A percentile compares a stretch with the other conserved stretches of the same genome.
These are phyloP conservation scores for Candida boidinii DNA, from an alignment of 805 yeast genomes.

Conservation along the genomic window DNA sequence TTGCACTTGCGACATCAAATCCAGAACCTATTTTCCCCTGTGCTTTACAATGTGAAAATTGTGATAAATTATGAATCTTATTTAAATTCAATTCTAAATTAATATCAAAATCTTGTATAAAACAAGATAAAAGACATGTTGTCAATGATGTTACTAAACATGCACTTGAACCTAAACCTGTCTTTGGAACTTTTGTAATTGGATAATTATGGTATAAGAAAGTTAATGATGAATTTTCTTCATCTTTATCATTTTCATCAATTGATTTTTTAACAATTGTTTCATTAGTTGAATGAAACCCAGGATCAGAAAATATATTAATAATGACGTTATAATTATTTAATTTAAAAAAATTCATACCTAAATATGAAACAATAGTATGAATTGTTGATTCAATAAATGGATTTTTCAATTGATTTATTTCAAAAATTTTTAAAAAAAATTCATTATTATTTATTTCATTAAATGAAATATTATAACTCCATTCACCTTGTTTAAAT, in stretches of 20 bases:
- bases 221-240: conserved; percentile 25
- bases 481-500: conserved; percentile 66
- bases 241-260: no score
- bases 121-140: conserved; percentile 53
- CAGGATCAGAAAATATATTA: conserved; percentile 75
- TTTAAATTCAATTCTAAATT: conserved; percentile 14
- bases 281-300: conserved; percentile 72
- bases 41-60: conserved; percentile 85
- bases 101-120: conserved; percentile 25
- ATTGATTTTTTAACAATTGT: conserved; percentile 27
- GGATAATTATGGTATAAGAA: conserved; percentile 54
- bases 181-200: conserved; percentile 74
- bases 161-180: conserved; percentile 95
- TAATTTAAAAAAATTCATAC: conserved; percentile 16
- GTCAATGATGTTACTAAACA: conserved; percentile 79
- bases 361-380: conserved; percentile 46
- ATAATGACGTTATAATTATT: conserved; percentile 31
- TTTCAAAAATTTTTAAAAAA: conserved; percentile 11
- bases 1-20: conserved; percentile 94
- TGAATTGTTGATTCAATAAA: conserved; percentile 60
- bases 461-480: conserved; percentile 28
- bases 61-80: conserved; percentile 75
- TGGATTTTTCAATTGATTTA: conserved; percentile 42
- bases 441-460: conserved; percentile 8
- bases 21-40: conserved; percentile 96